These are phyloP conservation scores for Nematocida major DNA, from an alignment of 371 early-diverging fungal genomes.

Conservation along the genomic window DNA sequence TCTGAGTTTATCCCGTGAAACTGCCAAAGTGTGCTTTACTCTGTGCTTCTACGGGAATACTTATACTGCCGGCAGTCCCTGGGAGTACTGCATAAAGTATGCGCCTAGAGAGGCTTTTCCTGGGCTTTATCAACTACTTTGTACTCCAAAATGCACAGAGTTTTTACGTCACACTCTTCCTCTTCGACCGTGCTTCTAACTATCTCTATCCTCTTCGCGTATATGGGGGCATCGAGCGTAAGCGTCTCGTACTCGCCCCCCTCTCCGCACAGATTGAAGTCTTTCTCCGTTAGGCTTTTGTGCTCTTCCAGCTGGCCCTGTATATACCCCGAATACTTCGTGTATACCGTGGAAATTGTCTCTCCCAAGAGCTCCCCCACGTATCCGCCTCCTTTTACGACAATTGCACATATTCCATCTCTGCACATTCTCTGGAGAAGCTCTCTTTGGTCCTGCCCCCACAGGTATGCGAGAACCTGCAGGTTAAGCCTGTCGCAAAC, in stretches of 20 bases:
- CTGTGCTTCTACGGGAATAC: too few species aligned
- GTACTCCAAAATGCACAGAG: background rate
- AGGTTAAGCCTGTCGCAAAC: slow-evolving; percentile 77
- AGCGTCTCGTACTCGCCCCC: slow-evolving; percentile 98
- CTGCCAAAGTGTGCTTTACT: too few species aligned
- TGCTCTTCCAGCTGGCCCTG: slow-evolving; percentile 46
- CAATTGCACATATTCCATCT: slow-evolving; percentile 74
- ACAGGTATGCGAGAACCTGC: slow-evolving; percentile 78
- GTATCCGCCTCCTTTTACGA: slow-evolving; percentile 87
- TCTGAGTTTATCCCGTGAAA: too few species aligned
- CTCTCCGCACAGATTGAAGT: slow-evolving; percentile 88
- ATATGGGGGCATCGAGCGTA: slow-evolving; percentile 89
- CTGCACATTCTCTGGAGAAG: slow-evolving; percentile 84
- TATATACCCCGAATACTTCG: slow-evolving; percentile 49
- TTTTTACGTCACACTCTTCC: background rate
- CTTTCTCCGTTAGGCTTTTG: slow-evolving; percentile 66
- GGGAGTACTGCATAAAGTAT: background rate
- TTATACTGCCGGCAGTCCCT: too few species aligned
- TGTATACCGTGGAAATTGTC: slow-evolving; percentile 71
- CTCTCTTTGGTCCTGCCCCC: slow-evolving; percentile 78
- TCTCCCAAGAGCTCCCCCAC: slow-evolving; percentile 54
- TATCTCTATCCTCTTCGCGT: slow-evolving; percentile 68
- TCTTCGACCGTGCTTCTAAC: background rate
- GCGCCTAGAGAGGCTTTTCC: background rate
- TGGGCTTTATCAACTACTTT: background rate